phyloP scores from a whole-genome alignment of 306 rosid species.

The Herpetospermum pedunculosum region DNA sequence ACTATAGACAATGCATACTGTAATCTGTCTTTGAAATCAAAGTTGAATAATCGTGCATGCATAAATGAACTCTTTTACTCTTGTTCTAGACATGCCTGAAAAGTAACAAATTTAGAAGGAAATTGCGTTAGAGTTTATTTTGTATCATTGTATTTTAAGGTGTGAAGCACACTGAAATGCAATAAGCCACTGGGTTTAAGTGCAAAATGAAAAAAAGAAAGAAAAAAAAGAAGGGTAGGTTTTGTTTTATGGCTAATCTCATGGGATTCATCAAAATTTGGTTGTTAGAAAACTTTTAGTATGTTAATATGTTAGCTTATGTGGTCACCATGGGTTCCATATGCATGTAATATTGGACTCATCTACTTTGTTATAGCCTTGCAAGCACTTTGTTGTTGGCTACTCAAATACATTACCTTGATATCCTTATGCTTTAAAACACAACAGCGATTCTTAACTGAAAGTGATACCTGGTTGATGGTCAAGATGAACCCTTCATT shows the following conservation, averaged over 20 bases:
- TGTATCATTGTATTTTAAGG: not conserved
- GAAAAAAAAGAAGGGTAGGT: too few relatives aligned
- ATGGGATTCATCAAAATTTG: too few relatives aligned
- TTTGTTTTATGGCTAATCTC: too few relatives aligned
- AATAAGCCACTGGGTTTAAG: not conserved
- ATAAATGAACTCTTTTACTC: not conserved
- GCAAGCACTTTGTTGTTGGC: not conserved
- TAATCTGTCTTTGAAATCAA: not conserved
- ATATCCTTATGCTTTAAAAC: not conserved
- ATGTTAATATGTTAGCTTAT: too few relatives aligned
- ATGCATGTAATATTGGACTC: not conserved
- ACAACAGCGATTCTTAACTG: not conserved
- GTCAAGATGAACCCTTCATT: not conserved
- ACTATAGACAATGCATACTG: not conserved
- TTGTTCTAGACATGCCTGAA: not conserved
- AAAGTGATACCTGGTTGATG: not conserved
- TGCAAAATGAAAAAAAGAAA: too few relatives aligned
- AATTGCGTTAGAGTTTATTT: not conserved
- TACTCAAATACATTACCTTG: not conserved
- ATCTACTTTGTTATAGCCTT: not conserved
- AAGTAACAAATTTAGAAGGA: not conserved
- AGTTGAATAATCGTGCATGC: not conserved
- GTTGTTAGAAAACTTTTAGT: too few relatives aligned
- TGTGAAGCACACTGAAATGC: not conserved
- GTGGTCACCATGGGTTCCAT: not conserved